Base-by-base conservation (phyloP, 345 rosid genomes). In the Xanthoceras sorbifolium region DNA sequence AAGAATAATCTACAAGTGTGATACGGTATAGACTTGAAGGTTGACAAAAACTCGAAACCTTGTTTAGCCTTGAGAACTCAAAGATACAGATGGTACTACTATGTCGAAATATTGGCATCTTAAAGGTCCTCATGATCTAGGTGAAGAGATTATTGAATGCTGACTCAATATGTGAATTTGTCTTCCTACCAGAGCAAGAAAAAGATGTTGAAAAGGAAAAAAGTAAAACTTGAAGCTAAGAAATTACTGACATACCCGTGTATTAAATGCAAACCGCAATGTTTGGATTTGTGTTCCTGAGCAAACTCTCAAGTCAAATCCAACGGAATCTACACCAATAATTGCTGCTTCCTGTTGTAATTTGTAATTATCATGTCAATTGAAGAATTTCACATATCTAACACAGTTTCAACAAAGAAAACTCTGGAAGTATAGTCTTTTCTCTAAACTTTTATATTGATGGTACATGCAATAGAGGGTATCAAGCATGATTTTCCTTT, bases 211-310 rank as follows among this genome's bases (percentile, higher is more conserved):
- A 14, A 71, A 46, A 11, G 38, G 22, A 48, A 20, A 57, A 46
- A n/a, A n/a, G n/a, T 5, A 48, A 57, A 44, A 73, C 22, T 23
- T 17, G 2, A 36, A 3, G 46, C 31, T 17, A 2, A 75, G 1
- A 42, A 42, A 65, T 26, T 72, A 57, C 38, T 9, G 20, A 36
- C 82, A 66, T 92, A 96, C 99, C 94, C 85, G 86, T 73, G 88
- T 65, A 59, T 73, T 82, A 79, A 94, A 94, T 74, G 90, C 78
- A 82, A 90, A 89, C 68, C 99, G 90, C 82, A 95, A 77, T 22
- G 98, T 89, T 71, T 92, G 91, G 69, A 96, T 84, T 79, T 92
- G 91, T 4, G 93, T 87, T 83, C 93, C 99, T 71, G 92, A 88
- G 67, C 99, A 96, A 77, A 89, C 89, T 82, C 98, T 90, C 77